phyloP scores from a whole-genome alignment of 495 filamentous ascomycete species.

The Cairneyella variabilis region DNA sequence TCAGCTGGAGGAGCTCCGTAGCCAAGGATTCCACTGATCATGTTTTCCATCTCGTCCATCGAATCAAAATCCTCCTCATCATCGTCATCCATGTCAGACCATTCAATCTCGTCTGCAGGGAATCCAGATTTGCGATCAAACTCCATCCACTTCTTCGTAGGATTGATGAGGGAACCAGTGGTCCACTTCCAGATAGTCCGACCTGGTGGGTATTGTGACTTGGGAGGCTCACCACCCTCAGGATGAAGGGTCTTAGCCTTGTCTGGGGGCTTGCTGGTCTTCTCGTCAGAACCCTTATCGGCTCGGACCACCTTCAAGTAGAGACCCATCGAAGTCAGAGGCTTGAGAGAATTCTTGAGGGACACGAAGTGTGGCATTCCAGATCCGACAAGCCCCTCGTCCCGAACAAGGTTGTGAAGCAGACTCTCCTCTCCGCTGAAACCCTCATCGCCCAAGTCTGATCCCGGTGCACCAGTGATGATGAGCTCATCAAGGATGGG shows the following conservation, averaged over 20 bases:
- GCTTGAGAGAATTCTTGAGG: slow-evolving; percentile 21
- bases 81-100: neutral
- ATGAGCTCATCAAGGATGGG: slow-evolving; percentile 40
- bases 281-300: slow-evolving; percentile 4
- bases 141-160: slow-evolving; percentile 35
- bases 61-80: neutral
- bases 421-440: slow-evolving; percentile 31
- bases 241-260: slow-evolving; percentile 22
- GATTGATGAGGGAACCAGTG: slow-evolving; percentile 27
- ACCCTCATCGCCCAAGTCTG: slow-evolving; percentile 22
- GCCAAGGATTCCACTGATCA: no score
- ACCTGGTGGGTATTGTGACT: slow-evolving; percentile 31
- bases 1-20: no score
- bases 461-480: slow-evolving; percentile 36
- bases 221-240: slow-evolving; percentile 37
- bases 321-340: slow-evolving; percentile 22
- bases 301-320: slow-evolving; percentile 13
- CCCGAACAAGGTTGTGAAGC: slow-evolving; percentile 36
- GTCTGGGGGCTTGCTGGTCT: slow-evolving; percentile 25
- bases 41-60: neutral
- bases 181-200: slow-evolving; percentile 43
- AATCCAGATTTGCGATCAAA: slow-evolving; percentile 37
- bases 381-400: slow-evolving; percentile 40
- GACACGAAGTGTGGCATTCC: slow-evolving; percentile 32
- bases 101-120: slow-evolving; percentile 15